Evolutionary conservation across 2,329 filamentous ascomycete species (phyloP).

Genomic region (Alternaria conjuncta): DNA sequence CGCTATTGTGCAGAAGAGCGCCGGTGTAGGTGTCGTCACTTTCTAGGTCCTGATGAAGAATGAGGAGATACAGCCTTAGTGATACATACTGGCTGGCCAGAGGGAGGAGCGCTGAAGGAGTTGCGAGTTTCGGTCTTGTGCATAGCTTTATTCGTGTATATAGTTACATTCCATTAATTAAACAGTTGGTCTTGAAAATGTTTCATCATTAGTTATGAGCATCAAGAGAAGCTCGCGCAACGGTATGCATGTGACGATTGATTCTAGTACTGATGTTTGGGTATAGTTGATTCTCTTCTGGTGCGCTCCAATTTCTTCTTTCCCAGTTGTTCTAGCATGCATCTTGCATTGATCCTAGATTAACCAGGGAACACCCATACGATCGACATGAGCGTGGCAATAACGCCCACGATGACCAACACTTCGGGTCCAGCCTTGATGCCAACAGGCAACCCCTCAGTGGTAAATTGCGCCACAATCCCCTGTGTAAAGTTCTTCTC

Average conservation of each 20-base stretch:
- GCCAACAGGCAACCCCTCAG: constrained; percentile 38
- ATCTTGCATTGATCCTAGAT: not conserved
- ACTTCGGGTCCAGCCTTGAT: constrained; percentile 36
- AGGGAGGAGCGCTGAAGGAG: not conserved
- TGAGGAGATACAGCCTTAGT: not conserved
- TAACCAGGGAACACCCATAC: constrained; percentile 35
- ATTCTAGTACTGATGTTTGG: not conserved
- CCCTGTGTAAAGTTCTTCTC: constrained; percentile 54
- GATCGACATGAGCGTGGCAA: constrained; percentile 24
- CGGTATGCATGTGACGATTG: not conserved
- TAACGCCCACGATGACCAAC: constrained; percentile 18
- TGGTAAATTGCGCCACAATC: constrained; percentile 47
- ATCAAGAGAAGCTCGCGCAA: not conserved
- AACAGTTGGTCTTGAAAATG: constrained; percentile 1
- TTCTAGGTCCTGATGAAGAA: constrained; percentile 20
- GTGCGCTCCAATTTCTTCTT: not conserved
- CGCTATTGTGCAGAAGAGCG: constrained; percentile 36
- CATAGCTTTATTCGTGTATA: constrained; percentile 20
- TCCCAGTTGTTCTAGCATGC: not conserved
- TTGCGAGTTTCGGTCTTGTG: constrained; percentile 20
- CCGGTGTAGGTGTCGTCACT: constrained; percentile 41
- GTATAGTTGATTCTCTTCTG: not conserved
- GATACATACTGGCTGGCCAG: not conserved
- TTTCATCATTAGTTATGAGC: constrained; percentile 18
- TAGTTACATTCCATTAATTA: not conserved